These are phyloP conservation scores for Fusarium sp. DNA, from an alignment of 2,329 filamentous ascomycete genomes.

Conservation along the genomic window DNA sequence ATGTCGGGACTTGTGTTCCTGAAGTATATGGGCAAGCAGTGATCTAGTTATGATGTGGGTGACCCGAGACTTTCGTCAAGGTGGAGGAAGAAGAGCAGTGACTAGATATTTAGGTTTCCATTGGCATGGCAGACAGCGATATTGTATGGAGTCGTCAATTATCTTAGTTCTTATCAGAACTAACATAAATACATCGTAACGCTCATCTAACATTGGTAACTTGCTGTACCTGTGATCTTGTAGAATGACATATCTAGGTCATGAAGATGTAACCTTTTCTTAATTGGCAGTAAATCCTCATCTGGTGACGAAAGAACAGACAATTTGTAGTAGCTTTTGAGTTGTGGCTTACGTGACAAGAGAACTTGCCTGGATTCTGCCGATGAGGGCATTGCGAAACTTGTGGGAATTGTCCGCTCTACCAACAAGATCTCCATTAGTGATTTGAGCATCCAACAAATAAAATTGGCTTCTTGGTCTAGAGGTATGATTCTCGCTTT, in stretches of 20 bases:
- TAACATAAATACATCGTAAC: no score
- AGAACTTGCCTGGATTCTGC: rapidly evolving
- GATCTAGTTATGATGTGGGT: not conserved
- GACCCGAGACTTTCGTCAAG: rapidly evolving
- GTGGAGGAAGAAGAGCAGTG: not conserved
- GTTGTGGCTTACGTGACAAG: not conserved
- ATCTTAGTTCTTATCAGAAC: rapidly evolving
- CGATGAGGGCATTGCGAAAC: no score
- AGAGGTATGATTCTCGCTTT: conserved; percentile 41
- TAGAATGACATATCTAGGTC: no score
- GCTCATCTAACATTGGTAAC: no score
- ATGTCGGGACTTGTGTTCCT: rapidly evolving
- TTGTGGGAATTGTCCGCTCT: no score
- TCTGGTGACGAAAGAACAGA: not conserved
- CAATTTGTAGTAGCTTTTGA: not conserved
- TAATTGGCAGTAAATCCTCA: no score
- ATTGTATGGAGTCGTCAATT: no score
- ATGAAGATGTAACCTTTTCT: no score
- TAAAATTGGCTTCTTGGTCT: conserved; percentile 34
- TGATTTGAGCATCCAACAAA: not conserved
- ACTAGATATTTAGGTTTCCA: rapidly evolving
- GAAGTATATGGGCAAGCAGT: not conserved
- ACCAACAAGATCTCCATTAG: no score
- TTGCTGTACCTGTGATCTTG: no score
- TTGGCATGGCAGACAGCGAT: rapidly evolving